Evolutionary conservation across 2,329 filamentous ascomycete species (phyloP), one percentile per base, ranked within the genome.

Genomic region (Fusarium sp.): DNA sequence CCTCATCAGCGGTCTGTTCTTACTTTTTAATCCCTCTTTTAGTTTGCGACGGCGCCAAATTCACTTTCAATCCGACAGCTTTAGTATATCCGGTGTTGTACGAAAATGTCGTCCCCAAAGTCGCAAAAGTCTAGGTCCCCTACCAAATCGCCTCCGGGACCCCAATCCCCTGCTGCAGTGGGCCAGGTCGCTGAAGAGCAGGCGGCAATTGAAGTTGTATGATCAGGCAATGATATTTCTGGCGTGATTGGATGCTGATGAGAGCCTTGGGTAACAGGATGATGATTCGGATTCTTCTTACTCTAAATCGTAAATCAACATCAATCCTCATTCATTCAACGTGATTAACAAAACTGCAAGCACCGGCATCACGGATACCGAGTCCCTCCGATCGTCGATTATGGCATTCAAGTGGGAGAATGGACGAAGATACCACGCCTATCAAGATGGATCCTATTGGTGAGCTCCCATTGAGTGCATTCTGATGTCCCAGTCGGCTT

Each of bases 381-480:
- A 69, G 24, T 74, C 74, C 0, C 64, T 76, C 3, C 60, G 72
- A 5, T 75, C 63, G 2, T 77, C 75, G 2, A 76, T 77, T 9
- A 26, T 77, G 35, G 68, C 60, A 6, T 76, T 72, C 71, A 79
- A 82, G 38, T 86, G 84, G 72, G 84, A 87, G 63, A 84, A 87
- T 56, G 86, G 86, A 7, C 82, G 87, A 1, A 80, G 85, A 8
- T 89, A 88, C 57, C 85, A 87, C 70, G 82, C 82, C 49, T 86
- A 84, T 72, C 82, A 83, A 39, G 83, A 86, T 35, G 87, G 87
- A 14, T 76, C 82, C 22, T 84, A 85, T 60, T 76, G 74, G 75
- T 76, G n/a, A 44, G 62, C 7, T 7, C 20, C 7, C 0, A 20
- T 4, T 7, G 0, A n/a, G 6, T 6, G 8, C 31, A 33, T 33